Evolutionary conservation across 495 filamentous ascomycete species (phyloP).

Genomic region (Melanomma pulvis-pyrius): DNA sequence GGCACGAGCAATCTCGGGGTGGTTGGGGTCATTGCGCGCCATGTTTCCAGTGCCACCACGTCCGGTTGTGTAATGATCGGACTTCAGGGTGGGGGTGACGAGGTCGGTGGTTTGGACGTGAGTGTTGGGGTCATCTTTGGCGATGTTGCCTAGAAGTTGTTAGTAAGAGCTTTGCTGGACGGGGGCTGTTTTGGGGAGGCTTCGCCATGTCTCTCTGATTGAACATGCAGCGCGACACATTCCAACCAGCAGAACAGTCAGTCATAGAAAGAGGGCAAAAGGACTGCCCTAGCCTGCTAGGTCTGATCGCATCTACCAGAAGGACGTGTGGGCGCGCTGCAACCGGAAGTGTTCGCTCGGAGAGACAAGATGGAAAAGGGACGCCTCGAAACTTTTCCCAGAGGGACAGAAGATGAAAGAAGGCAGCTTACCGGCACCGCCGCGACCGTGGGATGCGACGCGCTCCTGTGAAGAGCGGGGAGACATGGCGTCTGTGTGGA

Average conservation of each 20-base stretch:
- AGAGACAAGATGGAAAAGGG: not conserved
- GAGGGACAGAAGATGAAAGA: not conserved
- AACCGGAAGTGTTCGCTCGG: not conserved
- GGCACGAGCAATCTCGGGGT: slow-evolving; percentile 66
- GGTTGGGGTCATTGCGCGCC: slow-evolving; percentile 43
- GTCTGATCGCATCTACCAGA: not conserved
- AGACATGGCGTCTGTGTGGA: not conserved
- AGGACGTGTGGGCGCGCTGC: not conserved
- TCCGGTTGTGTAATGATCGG: slow-evolving; percentile 79
- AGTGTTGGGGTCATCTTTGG: slow-evolving; percentile 54
- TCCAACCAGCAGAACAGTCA: not conserved
- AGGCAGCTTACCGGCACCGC: slow-evolving; percentile 54
- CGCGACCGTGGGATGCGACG: slow-evolving; percentile 56
- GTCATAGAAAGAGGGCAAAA: not conserved
- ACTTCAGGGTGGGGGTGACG: slow-evolving; percentile 81
- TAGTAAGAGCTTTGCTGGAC: slow-evolving; percentile 5
- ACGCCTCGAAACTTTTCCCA: not conserved
- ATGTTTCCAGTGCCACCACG: slow-evolving; percentile 60
- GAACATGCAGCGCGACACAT: not conserved
- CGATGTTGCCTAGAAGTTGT: slow-evolving; percentile 68
- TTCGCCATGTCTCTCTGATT: not conserved
- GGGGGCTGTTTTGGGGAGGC: not conserved
- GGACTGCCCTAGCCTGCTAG: too few species aligned
- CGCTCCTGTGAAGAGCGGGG: slow-evolving; percentile 7
- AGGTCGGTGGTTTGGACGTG: slow-evolving; percentile 61